Conservation (phyloP, 495 filamentous ascomycete genomes). For the Penicillium canescens region DNA sequence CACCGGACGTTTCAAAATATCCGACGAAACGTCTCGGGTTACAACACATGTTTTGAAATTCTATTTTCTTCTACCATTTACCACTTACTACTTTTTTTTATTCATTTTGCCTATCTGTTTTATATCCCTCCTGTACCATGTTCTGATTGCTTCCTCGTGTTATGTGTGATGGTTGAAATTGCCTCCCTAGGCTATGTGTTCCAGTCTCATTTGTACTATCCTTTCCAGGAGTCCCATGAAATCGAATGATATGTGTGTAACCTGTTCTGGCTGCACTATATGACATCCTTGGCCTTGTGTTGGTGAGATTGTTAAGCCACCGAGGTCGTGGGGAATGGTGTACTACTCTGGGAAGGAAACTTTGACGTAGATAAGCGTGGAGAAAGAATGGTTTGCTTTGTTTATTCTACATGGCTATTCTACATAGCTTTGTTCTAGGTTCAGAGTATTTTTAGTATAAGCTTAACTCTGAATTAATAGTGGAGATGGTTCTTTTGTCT, state of each 20-base stretch:
- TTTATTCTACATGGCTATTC: too few relatives aligned
- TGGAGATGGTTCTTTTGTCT: too few relatives aligned
- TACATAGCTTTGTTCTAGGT: too few relatives aligned
- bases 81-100: too few relatives aligned
- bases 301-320: constrained; percentile 2
- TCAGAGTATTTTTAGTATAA: too few relatives aligned
- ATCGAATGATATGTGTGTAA: constrained; percentile 15
- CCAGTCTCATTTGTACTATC: constrained; percentile 9
- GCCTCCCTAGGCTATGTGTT: constrained; percentile 5
- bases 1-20: constrained; percentile 1
- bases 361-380: too few relatives aligned
- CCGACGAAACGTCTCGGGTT: constrained; percentile 4
- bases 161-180: constrained; percentile 7
- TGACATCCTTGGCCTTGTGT: constrained; percentile 1
- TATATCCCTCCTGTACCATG: constrained; percentile 23
- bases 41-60: background rate
- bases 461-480: too few relatives aligned
- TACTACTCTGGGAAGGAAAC: too few relatives aligned
- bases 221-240: constrained; percentile 13
- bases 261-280: constrained; percentile 9
- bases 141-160: constrained; percentile 7
- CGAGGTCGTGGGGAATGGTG: constrained; percentile 7
- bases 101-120: constrained; percentile 5
- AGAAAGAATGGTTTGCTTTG: too few relatives aligned
- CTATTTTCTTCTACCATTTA: constrained; percentile 1